phyloP scores from a whole-genome alignment of 805 yeast species.

The Phaffomyces thermotolerans region DNA sequence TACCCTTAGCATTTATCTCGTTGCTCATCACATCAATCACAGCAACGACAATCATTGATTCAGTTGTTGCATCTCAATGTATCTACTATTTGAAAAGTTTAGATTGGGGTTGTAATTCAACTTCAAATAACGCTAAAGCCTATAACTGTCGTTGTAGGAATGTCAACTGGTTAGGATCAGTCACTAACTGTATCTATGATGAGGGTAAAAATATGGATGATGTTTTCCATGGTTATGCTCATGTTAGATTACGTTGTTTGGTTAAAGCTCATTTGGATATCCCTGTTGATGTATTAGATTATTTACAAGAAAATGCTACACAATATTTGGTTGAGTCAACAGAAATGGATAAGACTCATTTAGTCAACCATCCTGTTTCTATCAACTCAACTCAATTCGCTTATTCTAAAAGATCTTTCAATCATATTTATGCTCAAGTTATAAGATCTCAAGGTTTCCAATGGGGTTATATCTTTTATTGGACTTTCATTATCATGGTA shows the following conservation, averaged over 20 bases:
- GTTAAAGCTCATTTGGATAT: conserved; percentile 28
- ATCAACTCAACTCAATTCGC: conserved; percentile 27
- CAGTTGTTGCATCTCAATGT: conserved; percentile 34
- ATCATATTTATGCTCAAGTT: conserved; percentile 31
- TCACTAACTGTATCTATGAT: conserved; percentile 34
- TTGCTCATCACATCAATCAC: conserved; percentile 2
- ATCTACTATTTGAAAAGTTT: conserved; percentile 31
- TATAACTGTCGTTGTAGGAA: conserved; percentile 37
- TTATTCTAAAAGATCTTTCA: conserved; percentile 29
- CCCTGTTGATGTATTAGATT: conserved; percentile 27
- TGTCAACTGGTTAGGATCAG: conserved; percentile 37
- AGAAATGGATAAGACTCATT: conserved; percentile 14
- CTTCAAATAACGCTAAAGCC: conserved; percentile 26
- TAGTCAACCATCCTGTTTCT: conserved; percentile 27
- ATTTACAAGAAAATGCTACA: conserved; percentile 30
- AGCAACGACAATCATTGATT: conserved; percentile 26
- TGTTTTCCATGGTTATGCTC: conserved; percentile 33
- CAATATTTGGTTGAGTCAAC: conserved; percentile 26
- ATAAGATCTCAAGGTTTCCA: conserved; percentile 34
- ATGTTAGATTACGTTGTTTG: conserved; percentile 30
- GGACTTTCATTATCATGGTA: conserved; percentile 29
- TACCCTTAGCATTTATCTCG: neutral
- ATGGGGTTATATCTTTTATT: conserved; percentile 39
- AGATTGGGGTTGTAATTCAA: conserved; percentile 38
- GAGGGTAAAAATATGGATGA: conserved; percentile 20